phyloP scores from a whole-genome alignment of 345 rosid species.

The Gossypium raimondii region DNA sequence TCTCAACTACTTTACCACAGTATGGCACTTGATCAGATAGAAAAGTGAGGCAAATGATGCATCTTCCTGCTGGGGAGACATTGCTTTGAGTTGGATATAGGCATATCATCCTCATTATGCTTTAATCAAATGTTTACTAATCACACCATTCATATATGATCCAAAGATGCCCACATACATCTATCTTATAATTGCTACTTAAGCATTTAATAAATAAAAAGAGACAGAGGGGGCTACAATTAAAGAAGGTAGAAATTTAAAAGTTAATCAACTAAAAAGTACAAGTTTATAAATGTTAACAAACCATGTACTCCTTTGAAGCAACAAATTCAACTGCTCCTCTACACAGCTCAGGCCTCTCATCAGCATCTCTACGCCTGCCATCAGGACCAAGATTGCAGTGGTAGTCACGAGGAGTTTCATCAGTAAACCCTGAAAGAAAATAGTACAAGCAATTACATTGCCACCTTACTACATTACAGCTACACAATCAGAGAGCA shows the following conservation, averaged over 20 bases:
- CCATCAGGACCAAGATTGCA: conserved; percentile 94
- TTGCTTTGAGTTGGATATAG: not conserved
- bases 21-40: not conserved
- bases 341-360: conserved; percentile 90
- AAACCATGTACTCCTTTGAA: conserved; percentile 85
- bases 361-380: conserved; percentile 90
- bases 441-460: conserved; percentile 9
- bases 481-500: conserved; percentile 4
- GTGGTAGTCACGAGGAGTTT: conserved; percentile 80
- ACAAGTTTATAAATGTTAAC: conserved; percentile 21
- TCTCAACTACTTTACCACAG: not conserved
- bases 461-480: not conserved
- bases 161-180: not conserved
- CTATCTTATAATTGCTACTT: not conserved
- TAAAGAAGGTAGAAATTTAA: not conserved
- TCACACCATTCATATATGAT: not conserved
- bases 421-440: conserved; percentile 66
- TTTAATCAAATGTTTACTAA: not conserved
- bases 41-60: not conserved
- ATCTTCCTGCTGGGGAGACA: not conserved
- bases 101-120: not conserved
- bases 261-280: not conserved
- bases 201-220: not conserved
- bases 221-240: not conserved
- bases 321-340: conserved; percentile 96